phyloP scores from a whole-genome alignment of 352 stramenopile genomes.

The Pythium periplocum region DNA sequence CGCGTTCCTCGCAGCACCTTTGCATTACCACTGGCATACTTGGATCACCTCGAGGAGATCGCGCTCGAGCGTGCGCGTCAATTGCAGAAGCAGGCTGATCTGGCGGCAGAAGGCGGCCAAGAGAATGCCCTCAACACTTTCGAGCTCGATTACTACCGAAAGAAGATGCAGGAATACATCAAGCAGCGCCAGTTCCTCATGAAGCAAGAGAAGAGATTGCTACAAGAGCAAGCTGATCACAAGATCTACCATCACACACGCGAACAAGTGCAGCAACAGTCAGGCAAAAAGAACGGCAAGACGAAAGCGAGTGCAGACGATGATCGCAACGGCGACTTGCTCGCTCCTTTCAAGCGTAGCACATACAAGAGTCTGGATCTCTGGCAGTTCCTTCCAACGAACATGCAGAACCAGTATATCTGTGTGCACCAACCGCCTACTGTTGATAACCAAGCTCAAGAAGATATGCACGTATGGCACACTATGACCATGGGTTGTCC shows the following conservation, averaged over 20 bases:
- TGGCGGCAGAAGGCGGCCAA: conserved; percentile 9
- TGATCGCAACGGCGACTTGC: conserved; percentile 19
- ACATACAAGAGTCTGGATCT: conserved; percentile 76
- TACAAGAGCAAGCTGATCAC: conserved; percentile 44
- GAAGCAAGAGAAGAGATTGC: conserved; percentile 58
- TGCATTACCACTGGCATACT: conserved; percentile 59
- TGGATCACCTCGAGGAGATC: conserved; percentile 70
- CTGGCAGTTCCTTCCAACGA: conserved; percentile 79
- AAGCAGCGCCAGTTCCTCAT: conserved; percentile 74
- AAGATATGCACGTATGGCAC: conserved; percentile 58
- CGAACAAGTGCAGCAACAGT: conserved; percentile 12
- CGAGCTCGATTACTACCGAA: conserved; percentile 59
- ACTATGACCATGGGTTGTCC: conserved; percentile 86
- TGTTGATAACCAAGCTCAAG: conserved; percentile 9
- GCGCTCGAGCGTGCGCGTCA: conserved; percentile 43
- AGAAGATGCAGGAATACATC: conserved; percentile 70
- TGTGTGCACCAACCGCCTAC: conserved; percentile 40
- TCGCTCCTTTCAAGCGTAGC: conserved; percentile 78
- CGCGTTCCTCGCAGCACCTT: conserved; percentile 71
- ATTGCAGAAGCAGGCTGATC: conserved; percentile 41
- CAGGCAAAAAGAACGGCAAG: conserved; percentile 18
- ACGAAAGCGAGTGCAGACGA: conserved; percentile 5
- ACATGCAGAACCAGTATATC: conserved; percentile 84
- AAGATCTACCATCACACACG: conserved; percentile 26
- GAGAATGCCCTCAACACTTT: conserved; percentile 23